Evolutionary conservation across 116 monocot genomes (phyloP), one percentile per base, ranked within the genome.

Genomic region (Iris pallida): DNA sequence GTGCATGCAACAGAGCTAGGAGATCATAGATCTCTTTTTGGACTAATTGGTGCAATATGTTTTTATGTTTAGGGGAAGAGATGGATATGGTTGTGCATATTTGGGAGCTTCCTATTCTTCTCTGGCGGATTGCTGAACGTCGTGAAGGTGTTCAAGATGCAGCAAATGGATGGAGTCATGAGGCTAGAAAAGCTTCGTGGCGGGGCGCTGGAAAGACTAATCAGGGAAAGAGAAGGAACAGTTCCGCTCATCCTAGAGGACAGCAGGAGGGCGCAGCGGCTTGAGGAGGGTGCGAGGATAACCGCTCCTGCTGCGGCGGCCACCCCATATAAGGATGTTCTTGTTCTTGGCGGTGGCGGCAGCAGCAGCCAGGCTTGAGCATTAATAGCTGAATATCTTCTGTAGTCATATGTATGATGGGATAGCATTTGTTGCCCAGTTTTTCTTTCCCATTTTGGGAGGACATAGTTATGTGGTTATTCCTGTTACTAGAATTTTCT

Each of bases 121-220:
- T 19, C 81, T 0, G 96, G 89, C 4, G 86, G 89, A 2, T 8
- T 96, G 7, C 2, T 92, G 65, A 89, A 96, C 55, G 76, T 86
- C 46, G 63, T 81, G 5, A 96, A 89, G 58, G 96, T 96, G 73
- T 96, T 85, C 82, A 96, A 85, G 79, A 82, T 85, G 84, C 89
- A 89, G 63, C 92, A 85, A 56, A 82, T 80, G 74, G 86, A 89
- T 9, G 82, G 79, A 1, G 7, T 20, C 7, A 30, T 30, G 30
- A 74, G 83, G 64, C 73, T 96, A 10, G 96, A 96, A 79, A 96
- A 82, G 62, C 92, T 96, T 15, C 78, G 92, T 6, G 96, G 96
- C 0, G 82, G 86, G 6, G 96, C 89, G 0, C 80, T 82, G 18
- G 92, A 96, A 49, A 45, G 86, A 67, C 70, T 87, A 30, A 56